Evolutionary conservation across 345 rosid genomes (phyloP), one percentile per base, ranked within the genome.

Genomic region (Euphorbia lathyris): DNA sequence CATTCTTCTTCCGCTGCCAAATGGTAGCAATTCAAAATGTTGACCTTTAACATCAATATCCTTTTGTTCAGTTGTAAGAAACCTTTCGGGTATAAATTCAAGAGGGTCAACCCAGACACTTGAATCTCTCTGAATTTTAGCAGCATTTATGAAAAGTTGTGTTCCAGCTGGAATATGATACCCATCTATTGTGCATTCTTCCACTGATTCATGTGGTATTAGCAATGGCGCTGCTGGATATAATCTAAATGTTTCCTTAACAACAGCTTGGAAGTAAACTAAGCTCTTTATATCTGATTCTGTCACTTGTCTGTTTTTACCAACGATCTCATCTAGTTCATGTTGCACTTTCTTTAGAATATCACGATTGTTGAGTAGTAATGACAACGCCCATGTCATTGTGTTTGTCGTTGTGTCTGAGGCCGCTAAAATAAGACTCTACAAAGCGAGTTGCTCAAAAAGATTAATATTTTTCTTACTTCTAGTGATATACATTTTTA

Each of bases 331-430:
- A 48, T 73, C 76, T 1, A 80, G 9, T 62, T 80, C 83, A 0
- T 66, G 3, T 63, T 70, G 80, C 5, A 63, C 80, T 23, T 73
- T 70, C 36, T 30, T 61, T 9, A 76, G 10, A 12, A 29, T 30
- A 1, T 61, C 7, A 0, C 13, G 78, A 19, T 77, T 30, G 6
- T 77, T 70, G 4, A 76, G 52, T 2, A 80, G 68, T 19, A 70
- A 25, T 6, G 78, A 63, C 9, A 80, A 14, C 5, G 71, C 55
- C 78, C 80, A 80, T 25, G 71, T 76, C 5, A 80, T 0, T 1
- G 78, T 52, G 0, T 51, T 51, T 5, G 63, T 1, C 3, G 81
- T 56, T 0, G 83, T 63, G 45, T 80, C 83, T 1, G 71, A 5
- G 1, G 71, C 81, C 5, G 48, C 80, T 6, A 71, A 22, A 3